Base-by-base conservation (phyloP, 164 flowering plant species). In the Pachysandra terminalis region DNA sequence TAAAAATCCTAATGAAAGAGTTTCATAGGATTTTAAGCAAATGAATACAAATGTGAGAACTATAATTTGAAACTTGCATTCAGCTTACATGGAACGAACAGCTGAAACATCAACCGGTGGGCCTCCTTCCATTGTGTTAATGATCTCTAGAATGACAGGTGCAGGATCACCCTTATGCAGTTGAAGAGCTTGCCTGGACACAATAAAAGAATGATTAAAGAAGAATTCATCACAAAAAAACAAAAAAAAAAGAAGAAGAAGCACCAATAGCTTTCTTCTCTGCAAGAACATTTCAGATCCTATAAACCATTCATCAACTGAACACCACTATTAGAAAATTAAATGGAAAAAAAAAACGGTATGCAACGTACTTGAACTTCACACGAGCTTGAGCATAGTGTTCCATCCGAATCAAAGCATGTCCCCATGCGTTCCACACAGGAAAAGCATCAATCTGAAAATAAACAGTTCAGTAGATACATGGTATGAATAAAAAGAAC, bases 351-450 rank as follows among this genome's bases (percentile, higher is more conserved):
- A 61, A 16, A 64, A 27, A 27, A 61, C 53, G 48, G 15, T 21
- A 40, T 25, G 63, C 15, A 55, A 74, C 89, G 37, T 82, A 95
- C 98, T 88, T 92, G 73, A 96, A 96, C 73, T 96, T 96, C 45
- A 90, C 98, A 64, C 99, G 97, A 72, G 99, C 99, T 83, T 96
- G 99, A 60, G 86, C 83, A 83, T 92, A 92, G 71, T 80, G 97
- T 68, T 92, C 99, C 95, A 89, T 92, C 75, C 93, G 87, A 69
- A 92, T 80, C 72, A 95, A 84, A 74, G 99, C 99, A 86, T 84
- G 93, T 15, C 99, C 99, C 99, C 99, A 95, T 58, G 98, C 88
- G 82, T 81, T 90, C 99, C 99, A 95, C 10, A 95, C 99, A 26
- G 96, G 95, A 77, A 92, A 89, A 68, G 84, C 89, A 81, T 95